Evolutionary conservation across 768 basidiomycete species (phyloP).

Genomic region (Peribolospora kevripleyi): DNA sequence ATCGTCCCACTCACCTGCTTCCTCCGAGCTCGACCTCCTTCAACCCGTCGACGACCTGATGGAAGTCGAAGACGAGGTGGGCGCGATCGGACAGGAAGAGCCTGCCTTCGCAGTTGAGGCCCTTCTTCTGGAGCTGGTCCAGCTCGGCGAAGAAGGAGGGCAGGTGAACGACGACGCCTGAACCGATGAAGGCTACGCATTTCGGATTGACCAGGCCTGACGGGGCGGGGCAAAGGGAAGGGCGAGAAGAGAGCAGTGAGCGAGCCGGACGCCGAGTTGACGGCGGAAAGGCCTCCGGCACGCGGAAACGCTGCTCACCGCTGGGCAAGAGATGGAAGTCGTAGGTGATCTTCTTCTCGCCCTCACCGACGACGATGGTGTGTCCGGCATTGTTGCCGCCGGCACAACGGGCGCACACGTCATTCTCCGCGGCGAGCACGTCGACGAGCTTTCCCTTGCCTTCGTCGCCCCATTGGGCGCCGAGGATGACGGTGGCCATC

Average conservation of each 20-base stretch:
- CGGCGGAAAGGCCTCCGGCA: neutral
- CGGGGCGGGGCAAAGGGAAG: constrained; percentile 2
- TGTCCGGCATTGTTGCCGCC: constrained; percentile 99
- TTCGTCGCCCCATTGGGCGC: constrained; percentile 80
- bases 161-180: constrained; percentile 85
- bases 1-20: constrained; percentile 30
- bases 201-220: constrained; percentile 61
- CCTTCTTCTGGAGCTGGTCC: constrained; percentile 59
- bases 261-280: neutral
- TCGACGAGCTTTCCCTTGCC: constrained; percentile 92
- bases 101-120: constrained; percentile 58
- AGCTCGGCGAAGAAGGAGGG: constrained; percentile 88
- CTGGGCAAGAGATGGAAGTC: constrained; percentile 89
- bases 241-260: neutral
- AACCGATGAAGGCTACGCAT: constrained; percentile 69
- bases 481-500: constrained; percentile 49
- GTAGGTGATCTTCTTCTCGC: constrained; percentile 53
- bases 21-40: constrained; percentile 95
- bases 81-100: constrained; percentile 88
- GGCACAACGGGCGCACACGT: constrained; percentile 85
- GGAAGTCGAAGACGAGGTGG: constrained; percentile 94
- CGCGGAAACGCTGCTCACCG: constrained; percentile 29
- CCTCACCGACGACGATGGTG: constrained; percentile 67
- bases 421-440: constrained; percentile 66
- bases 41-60: constrained; percentile 95